Evolutionary conservation across 441 rosid species (phyloP).

Genomic region (Omphalea diandra): DNA sequence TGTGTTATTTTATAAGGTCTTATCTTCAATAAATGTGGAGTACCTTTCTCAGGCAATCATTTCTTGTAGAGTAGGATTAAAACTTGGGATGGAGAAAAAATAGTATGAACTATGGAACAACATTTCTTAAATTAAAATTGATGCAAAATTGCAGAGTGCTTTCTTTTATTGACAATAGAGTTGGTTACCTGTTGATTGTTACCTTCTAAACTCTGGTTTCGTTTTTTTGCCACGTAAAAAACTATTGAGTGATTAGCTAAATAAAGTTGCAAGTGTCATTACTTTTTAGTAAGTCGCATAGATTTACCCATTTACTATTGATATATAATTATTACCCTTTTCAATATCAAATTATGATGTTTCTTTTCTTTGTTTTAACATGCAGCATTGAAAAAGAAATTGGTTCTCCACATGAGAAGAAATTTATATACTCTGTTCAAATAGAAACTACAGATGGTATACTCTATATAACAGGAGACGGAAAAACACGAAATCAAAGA

Average conservation of each 20-base stretch:
- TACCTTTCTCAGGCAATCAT: neutral
- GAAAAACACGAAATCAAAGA: constrained; percentile 45
- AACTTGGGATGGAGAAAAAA: neutral
- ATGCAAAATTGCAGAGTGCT: neutral
- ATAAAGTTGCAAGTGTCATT: neutral
- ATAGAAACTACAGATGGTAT: constrained; percentile 36
- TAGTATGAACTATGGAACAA: neutral
- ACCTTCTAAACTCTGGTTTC: neutral
- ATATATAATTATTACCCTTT: neutral
- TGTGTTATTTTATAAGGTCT: too few relatives aligned
- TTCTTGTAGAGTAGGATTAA: neutral
- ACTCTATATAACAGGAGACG: constrained; percentile 47
- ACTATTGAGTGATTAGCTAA: neutral
- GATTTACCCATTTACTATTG: neutral
- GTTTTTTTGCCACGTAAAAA: neutral
- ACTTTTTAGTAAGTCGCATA: neutral
- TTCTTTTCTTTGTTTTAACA: constrained; percentile 21
- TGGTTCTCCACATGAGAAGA: constrained; percentile 45
- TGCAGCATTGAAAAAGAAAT: constrained; percentile 56
- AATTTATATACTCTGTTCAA: constrained; percentile 48
- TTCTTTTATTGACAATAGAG: neutral
- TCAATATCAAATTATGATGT: neutral
- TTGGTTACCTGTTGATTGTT: constrained; percentile 1
- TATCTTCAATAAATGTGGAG: too few relatives aligned
- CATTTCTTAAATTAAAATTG: neutral